phyloP scores from a whole-genome alignment of 768 basidiomycete species.

The Amanita muscaria region DNA sequence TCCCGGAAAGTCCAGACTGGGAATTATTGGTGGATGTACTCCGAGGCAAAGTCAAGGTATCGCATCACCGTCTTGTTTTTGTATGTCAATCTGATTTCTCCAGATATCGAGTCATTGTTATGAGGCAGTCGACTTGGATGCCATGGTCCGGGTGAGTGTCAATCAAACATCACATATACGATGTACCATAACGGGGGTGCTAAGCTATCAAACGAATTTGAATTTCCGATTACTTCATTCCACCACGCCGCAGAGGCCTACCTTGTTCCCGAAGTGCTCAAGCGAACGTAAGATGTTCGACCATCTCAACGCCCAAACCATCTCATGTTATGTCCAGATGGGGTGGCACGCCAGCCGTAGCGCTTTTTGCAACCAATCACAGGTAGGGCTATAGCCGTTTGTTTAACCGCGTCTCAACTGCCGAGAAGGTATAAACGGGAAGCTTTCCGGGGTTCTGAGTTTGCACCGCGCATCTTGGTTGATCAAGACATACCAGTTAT shows the following conservation, averaged over 20 bases:
- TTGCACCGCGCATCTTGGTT: constrained; percentile 66
- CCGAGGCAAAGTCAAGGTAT: constrained; percentile 74
- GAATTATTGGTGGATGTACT: constrained; percentile 77
- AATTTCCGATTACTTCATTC: constrained; percentile 73
- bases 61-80: neutral
- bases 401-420: neutral
- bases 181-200: neutral
- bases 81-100: neutral
- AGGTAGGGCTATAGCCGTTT: constrained; percentile 26
- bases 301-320: neutral
- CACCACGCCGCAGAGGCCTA: constrained; percentile 89
- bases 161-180: neutral
- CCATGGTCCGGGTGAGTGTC: constrained; percentile 44
- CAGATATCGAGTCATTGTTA: constrained; percentile 63
- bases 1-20: constrained; percentile 69
- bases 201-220: constrained; percentile 84
- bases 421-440: constrained; percentile 34
- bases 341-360: constrained; percentile 58
- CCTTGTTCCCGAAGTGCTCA: constrained; percentile 77
- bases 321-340: constrained; percentile 20
- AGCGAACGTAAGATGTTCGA: constrained; percentile 45
- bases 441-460: constrained; percentile 66
- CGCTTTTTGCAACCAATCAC: constrained; percentile 75
- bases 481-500: constrained; percentile 65
- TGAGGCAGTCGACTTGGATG: constrained; percentile 66